Evolutionary conservation across 2,329 filamentous ascomycete species (phyloP).

Genomic region (Alternaria arbusti): DNA sequence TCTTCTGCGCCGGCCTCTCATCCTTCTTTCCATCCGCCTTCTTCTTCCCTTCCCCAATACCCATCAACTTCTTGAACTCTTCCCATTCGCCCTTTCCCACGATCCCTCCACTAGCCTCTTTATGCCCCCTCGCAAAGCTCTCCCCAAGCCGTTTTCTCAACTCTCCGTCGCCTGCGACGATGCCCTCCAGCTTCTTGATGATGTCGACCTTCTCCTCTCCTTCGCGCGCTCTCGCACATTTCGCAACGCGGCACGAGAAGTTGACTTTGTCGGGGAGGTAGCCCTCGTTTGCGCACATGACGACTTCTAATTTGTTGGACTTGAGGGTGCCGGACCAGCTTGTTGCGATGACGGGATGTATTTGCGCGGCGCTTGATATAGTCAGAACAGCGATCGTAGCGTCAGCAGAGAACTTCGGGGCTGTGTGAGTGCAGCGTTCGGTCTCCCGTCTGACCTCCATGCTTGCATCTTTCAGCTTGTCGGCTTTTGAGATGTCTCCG

Average conservation of each 20-base stretch:
- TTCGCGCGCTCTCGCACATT: slow-evolving; percentile 60
- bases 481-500: slow-evolving; percentile 58
- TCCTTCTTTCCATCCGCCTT: slow-evolving; percentile 44
- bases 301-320: slow-evolving; percentile 65
- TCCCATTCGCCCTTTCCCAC: slow-evolving; percentile 68
- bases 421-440: slow-evolving; percentile 65
- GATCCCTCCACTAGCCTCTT: slow-evolving; percentile 71
- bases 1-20: slow-evolving; percentile 34
- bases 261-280: slow-evolving; percentile 69
- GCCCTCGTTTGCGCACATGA: slow-evolving; percentile 71
- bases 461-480: slow-evolving; percentile 60
- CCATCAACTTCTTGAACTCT: slow-evolving; percentile 66
- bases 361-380: slow-evolving; percentile 65
- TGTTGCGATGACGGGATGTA: slow-evolving; percentile 72
- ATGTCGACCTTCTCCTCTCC: slow-evolving; percentile 64
- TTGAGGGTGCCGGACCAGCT: slow-evolving; percentile 68
- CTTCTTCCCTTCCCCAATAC: slow-evolving; percentile 61
- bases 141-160: slow-evolving; percentile 62
- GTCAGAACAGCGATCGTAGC: slow-evolving; percentile 68
- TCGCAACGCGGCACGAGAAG: slow-evolving; percentile 69
- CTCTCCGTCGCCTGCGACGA: slow-evolving; percentile 51
- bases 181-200: slow-evolving; percentile 62
- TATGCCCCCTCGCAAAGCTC: slow-evolving; percentile 70
- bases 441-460: slow-evolving; percentile 67
- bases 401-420: slow-evolving; percentile 69